Conservation (phyloP, 176 grass and related monocot genomes). For the Phoenix roebelenii region DNA sequence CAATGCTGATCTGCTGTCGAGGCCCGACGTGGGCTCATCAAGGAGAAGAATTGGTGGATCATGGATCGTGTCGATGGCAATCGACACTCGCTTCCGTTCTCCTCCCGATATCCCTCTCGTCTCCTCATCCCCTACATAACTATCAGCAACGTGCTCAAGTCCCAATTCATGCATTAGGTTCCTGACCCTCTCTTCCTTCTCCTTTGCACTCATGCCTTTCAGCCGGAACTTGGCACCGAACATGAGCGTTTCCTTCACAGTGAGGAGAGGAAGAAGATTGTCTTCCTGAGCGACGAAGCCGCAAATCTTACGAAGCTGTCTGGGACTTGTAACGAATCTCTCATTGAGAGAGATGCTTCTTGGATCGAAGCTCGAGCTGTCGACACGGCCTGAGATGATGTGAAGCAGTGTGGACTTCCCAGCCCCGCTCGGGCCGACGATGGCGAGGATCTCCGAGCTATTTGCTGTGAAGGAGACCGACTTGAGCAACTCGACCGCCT, state of each 20-base stretch:
- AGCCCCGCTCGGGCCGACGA: constrained; percentile 74
- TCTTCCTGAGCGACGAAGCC: constrained; percentile 89
- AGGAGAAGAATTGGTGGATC: constrained; percentile 73
- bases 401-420: constrained; percentile 91
- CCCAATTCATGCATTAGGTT: constrained; percentile 59
- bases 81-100: constrained; percentile 72
- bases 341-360: constrained; percentile 38
- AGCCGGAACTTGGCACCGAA: constrained; percentile 64
- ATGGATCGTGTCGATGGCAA: constrained; percentile 82
- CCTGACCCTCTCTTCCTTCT: constrained; percentile 44
- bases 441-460: constrained; percentile 66
- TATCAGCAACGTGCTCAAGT: constrained; percentile 53
- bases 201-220: constrained; percentile 9
- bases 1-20: constrained; percentile 73
- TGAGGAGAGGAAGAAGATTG: constrained; percentile 90
- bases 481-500: constrained; percentile 30
- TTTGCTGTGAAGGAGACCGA: constrained; percentile 57
- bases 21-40: constrained; percentile 84
- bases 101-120: constrained; percentile 69
- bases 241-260: constrained; percentile 75
- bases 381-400: constrained; percentile 62
- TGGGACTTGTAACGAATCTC: constrained; percentile 29
- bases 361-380: constrained; percentile 17
- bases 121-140: constrained; percentile 58
- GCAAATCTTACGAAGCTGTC: constrained; percentile 49